Evolutionary conservation across 2,329 filamentous ascomycete genomes (phyloP), one percentile per base, ranked within the genome.

Genomic region (Aspergillus ustus): DNA sequence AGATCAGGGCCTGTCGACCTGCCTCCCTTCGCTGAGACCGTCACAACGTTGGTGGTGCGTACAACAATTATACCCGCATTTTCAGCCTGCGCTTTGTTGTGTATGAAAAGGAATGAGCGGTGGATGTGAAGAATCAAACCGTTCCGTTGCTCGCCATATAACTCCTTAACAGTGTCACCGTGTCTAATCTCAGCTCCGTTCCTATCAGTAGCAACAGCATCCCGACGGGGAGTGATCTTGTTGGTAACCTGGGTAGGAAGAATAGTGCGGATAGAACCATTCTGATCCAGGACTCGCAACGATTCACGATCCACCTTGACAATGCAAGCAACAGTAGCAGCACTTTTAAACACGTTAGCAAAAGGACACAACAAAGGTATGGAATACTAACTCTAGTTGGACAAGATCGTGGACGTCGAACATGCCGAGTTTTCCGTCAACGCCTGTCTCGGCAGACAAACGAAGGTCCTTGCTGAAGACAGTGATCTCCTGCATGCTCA

Each of bases 391-490:
- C 83, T 98, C 94, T 63, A 99, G 86, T 78, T 98, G 93, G 15
- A 99, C 92, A 28, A 99, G 85, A 75, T 99, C 95, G 69, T 96
- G 92, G 37, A 99, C 87, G 68, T 93, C 91, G 76, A 91, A 98
- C 77, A 96, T 91, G 11, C 92, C 92, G n/a, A 94, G 81, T 63
- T 81, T 83, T 29, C 92, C 91, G 72, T 93, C 89, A 17, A 92
- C 93, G 65, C 93, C 93, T 69, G 93, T 92, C 73, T 98, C 95
- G 59, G 92, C 92, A 29, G 95, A 95, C 77, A 97, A 92, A 68
- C 96, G 88, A 63, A 99, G 81, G 80, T 99, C 95, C 76, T 96
- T 97, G 81, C 94, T 97, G 75, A 99, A 99, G 37, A 99, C 95
- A 0, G 93, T 97, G 69, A 99, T 93, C 75, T 99, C 95, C 56